phyloP scores from a whole-genome alignment of 257 asterid genomes.

The Plantago major region DNA sequence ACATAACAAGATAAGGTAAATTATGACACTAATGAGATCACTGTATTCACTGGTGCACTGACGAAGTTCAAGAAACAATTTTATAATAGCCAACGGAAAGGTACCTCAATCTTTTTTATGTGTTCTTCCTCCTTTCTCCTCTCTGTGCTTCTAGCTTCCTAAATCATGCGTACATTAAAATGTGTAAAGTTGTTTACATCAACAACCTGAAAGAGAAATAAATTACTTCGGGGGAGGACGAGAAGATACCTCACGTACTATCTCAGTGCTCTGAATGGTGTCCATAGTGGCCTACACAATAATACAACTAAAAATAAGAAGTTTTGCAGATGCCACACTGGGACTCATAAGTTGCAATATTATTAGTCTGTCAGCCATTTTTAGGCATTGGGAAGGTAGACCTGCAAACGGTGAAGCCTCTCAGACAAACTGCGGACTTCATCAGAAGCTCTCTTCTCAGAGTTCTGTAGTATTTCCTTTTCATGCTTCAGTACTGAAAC shows the following conservation, averaged over 20 bases:
- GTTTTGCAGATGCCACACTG: neutral
- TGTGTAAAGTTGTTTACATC: slow-evolving; percentile 2
- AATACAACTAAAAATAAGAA: slow-evolving; percentile 9
- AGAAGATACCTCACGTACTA: slow-evolving; percentile 65
- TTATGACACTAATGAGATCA: slow-evolving; percentile 7
- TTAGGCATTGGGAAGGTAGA: slow-evolving; percentile 7
- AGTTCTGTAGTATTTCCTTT: slow-evolving; percentile 57
- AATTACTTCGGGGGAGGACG: slow-evolving; percentile 3
- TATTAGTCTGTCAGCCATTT: slow-evolving; percentile 9
- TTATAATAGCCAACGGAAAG: too few species aligned
- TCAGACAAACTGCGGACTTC: slow-evolving; percentile 78
- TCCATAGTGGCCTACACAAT: slow-evolving; percentile 72
- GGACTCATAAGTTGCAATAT: neutral
- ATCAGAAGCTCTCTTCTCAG: slow-evolving; percentile 93
- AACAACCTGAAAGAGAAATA: slow-evolving; percentile 5
- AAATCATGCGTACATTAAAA: slow-evolving; percentile 14
- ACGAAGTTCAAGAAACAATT: too few species aligned
- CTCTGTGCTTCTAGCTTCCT: slow-evolving; percentile 83
- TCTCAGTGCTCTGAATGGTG: slow-evolving; percentile 78
- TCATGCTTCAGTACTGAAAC: slow-evolving; percentile 68
- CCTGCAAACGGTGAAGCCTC: slow-evolving; percentile 90
- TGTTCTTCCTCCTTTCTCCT: slow-evolving; percentile 70
- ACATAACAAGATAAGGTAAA: slow-evolving; percentile 11
- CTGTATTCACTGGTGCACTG: neutral
- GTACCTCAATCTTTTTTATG: slow-evolving; percentile 68